Conservation (phyloP, 1,284 basidiomycete genomes). For the Afroboletus lepidellus region DNA sequence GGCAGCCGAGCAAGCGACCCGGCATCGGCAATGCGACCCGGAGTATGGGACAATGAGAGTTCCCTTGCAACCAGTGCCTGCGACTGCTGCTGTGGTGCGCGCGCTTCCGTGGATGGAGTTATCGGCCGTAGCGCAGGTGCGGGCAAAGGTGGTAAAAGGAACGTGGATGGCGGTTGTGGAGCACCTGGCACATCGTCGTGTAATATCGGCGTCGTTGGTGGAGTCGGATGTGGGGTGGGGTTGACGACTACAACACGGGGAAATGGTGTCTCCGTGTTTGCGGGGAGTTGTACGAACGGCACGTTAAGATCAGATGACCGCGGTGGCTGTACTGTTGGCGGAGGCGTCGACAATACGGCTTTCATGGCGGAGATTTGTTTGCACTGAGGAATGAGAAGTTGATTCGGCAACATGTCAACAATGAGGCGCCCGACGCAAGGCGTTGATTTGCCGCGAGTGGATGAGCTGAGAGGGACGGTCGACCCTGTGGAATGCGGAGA, state of each 20-base stretch:
- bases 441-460: conserved; percentile 33
- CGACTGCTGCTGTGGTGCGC: not conserved
- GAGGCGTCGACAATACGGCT: conserved; percentile 3
- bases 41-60: conserved; percentile 5
- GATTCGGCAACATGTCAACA: conserved; percentile 50
- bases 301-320: conserved; percentile 13
- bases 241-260: conserved; percentile 57
- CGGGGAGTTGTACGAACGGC: conserved; percentile 26
- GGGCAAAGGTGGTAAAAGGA: conserved; percentile 34
- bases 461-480: conserved; percentile 20
- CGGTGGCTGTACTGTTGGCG: conserved; percentile 1
- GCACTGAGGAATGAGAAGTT: conserved; percentile 21
- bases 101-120: not conserved
- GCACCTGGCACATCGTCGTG: conserved; percentile 14
- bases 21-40: conserved; percentile 22
- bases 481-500: conserved; percentile 20
- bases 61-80: conserved; percentile 4
- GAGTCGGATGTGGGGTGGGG: conserved; percentile 55
- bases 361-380: not conserved
- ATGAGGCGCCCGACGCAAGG: conserved; percentile 52
- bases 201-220: conserved; percentile 48
- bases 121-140: conserved; percentile 17
- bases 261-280: conserved; percentile 26
- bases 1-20: conserved; percentile 21
- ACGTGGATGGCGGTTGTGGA: conserved; percentile 26